Evolutionary conservation across 2,329 filamentous ascomycete species (phyloP), one percentile per base, ranked within the genome.

Genomic region (Elsinoe fawcettii): DNA sequence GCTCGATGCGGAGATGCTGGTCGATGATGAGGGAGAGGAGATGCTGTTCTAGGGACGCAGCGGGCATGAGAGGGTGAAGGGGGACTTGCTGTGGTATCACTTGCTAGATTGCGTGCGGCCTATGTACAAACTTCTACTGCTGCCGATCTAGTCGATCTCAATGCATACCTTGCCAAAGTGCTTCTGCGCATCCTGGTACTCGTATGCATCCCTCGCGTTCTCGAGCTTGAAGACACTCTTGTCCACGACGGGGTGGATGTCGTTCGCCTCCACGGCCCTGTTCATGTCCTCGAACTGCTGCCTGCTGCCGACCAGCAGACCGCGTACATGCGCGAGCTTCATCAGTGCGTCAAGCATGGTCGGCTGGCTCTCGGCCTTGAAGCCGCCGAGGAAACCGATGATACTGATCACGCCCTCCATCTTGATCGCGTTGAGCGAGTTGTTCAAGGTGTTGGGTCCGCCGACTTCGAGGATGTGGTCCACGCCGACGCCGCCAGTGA

Each of bases 401-500:
- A 83, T 75, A 59, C 67, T 74, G 61, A 80, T 79, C 12, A 81
- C 69, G 32, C 80, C 81, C 61, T 82, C 81, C 27, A 76, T 74
- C 55, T 62, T 64, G 56, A 71, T 64, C 22, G 69, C 70, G 37
- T 66, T 65, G 23, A 74, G 62, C 16, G 75, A 77, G 65, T 85
- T 75, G 2, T 71, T 63, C 61, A 87, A 75, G 0, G 83, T 86
- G n/a, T 74, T 76, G 0, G 80, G 74, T 0, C 85, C 85, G 11
- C 82, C 85, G n/a, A 87, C 79, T 63, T 88, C 85, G 37, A 86
- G 65, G 37, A 88, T 72, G 60, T 84, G 75, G 63, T 87, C 78
- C 6, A 85, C 79, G 11, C 85, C 85, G 1, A 63, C 64, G 14
- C 77, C 77, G 0, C 79, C 73, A 0, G 79, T 81, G 4, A 82